Percentiles rank a stretch among this genome's conserved stretches.
Conservation (phyloP, 805 yeast genomes). For the Yarrowia alimentaria region DNA sequence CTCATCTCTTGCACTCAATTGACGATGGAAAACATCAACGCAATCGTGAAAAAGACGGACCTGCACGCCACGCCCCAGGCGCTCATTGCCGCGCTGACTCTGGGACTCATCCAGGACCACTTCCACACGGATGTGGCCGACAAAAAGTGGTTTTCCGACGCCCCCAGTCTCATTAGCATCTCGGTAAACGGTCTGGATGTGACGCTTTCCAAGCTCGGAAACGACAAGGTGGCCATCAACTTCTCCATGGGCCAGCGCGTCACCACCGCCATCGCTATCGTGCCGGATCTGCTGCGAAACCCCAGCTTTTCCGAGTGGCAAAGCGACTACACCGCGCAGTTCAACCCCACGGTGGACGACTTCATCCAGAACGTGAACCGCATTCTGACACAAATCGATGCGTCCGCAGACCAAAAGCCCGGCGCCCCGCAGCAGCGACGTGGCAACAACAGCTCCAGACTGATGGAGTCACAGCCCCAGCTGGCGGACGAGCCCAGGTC, state of each 20-base stretch:
- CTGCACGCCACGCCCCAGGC: slow-evolving; percentile 17
- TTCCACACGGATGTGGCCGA: slow-evolving; percentile 9
- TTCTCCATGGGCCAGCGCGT: slow-evolving; percentile 26
- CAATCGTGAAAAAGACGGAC: slow-evolving; percentile 7
- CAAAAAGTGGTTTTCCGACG: slow-evolving; percentile 13
- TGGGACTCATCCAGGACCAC: slow-evolving; percentile 16
- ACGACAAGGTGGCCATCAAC: slow-evolving; percentile 21
- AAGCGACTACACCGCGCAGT: slow-evolving; percentile 4
- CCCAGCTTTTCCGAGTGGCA: slow-evolving; percentile 7
- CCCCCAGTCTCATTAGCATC: slow-evolving; percentile 7
- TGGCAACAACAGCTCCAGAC: slow-evolving; percentile 28
- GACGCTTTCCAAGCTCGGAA: slow-evolving; percentile 16
- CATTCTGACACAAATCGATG: slow-evolving; percentile 16
- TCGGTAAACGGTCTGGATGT: slow-evolving; percentile 19
- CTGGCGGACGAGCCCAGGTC: background rate
- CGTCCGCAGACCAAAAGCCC: slow-evolving; percentile 1
- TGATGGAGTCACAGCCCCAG: background rate
- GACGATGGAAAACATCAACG: slow-evolving; percentile 19
- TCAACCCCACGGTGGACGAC: slow-evolving; percentile 19
- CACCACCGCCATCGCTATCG: slow-evolving; percentile 18
- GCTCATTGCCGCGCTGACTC: slow-evolving; percentile 12
- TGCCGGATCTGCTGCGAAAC: slow-evolving; percentile 16
- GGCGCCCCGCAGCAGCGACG: background rate
- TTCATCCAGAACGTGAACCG: slow-evolving; percentile 27
- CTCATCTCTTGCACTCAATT: background rate